Evolutionary conservation across 306 rosid genomes (phyloP), one percentile per base, ranked within the genome.

Genomic region (Trifolium dubium): DNA sequence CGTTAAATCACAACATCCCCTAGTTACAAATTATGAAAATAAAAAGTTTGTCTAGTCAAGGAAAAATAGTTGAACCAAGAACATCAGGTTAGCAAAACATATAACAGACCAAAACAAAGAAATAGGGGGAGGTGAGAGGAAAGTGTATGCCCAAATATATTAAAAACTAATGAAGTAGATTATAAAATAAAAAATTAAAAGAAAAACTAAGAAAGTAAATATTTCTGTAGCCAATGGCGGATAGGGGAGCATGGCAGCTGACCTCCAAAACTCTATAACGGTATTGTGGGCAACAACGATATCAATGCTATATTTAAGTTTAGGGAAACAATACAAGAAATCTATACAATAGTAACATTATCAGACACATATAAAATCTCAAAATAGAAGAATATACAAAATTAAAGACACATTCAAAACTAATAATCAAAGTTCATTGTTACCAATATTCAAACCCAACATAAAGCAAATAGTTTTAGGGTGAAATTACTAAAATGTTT

Each of bases 21-120:
- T 19, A 54, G 61, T 19, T 18, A 54, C 67, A 51, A 50, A 34
- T 51, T 37, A 64, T 49, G 53, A 58, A 62, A 58, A 67, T 2
- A 63, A 23, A 64, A 37, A 7, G 14, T 18, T 35, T 37, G 32
- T 79, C 49, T 32, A 11, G 64, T 13, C 73, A 18, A 64, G 28
- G 40, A 35, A 71, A 23, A 75, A 78, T n/a, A 17, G 31, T 51
- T 43, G 56, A 61, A 31, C 2, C 72, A 69, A 54, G 75, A 40
- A 15, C 41, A 60, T 30, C 72, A 59, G 12, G 53, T 62, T 51
- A 47, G 30, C 56, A 60, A 51, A 67, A 77, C 15, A 53, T 68
- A 30, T 8, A 74, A 65, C 73, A 31, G 30, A 51, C 35, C 17
- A 62, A 35, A 80, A 30, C 19, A 6, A 11, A 46, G 65, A 34